phyloP scores from a whole-genome alignment of 805 yeast genomes.

The Metschnikowia chrysomelidarum region DNA sequence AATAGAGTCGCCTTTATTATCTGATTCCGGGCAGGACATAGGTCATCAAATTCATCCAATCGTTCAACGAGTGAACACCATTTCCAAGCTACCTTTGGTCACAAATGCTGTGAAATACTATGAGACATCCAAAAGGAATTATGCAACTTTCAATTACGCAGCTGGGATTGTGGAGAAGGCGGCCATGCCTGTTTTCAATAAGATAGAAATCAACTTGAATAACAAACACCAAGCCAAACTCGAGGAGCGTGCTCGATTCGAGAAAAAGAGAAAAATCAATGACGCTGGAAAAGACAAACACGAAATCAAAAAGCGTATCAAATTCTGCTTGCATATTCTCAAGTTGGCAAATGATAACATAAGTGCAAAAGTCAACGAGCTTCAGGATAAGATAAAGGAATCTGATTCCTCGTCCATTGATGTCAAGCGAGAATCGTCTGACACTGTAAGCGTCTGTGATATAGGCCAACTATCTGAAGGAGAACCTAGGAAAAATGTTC shows the following conservation, averaged over 20 bases:
- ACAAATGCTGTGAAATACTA: constrained; percentile 49
- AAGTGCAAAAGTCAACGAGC: constrained; percentile 58
- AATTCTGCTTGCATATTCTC: constrained; percentile 75
- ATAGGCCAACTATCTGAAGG: neutral
- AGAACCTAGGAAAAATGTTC: constrained; percentile 4
- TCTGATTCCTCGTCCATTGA: constrained; percentile 19
- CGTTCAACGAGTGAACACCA: constrained; percentile 36
- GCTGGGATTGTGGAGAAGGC: constrained; percentile 60
- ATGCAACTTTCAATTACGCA: constrained; percentile 53
- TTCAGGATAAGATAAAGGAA: constrained; percentile 56
- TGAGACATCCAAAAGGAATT: constrained; percentile 45
- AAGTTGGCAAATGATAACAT: constrained; percentile 79
- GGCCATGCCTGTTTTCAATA: constrained; percentile 52
- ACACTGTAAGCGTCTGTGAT: neutral
- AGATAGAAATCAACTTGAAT: constrained; percentile 46
- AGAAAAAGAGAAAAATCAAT: constrained; percentile 14
- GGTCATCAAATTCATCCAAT: constrained; percentile 35
- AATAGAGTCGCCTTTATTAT: constrained; percentile 15
- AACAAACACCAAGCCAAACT: constrained; percentile 33
- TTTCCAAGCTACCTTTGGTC: constrained; percentile 41
- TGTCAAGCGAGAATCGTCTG: constrained; percentile 4
- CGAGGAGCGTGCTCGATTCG: constrained; percentile 18
- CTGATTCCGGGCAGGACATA: constrained; percentile 14
- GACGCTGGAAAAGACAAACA: constrained; percentile 22
- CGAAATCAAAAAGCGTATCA: constrained; percentile 72